Evolutionary conservation across 1,139 yeast genomes (phyloP).

Genomic region (Debaryomyces psychrophilus): DNA sequence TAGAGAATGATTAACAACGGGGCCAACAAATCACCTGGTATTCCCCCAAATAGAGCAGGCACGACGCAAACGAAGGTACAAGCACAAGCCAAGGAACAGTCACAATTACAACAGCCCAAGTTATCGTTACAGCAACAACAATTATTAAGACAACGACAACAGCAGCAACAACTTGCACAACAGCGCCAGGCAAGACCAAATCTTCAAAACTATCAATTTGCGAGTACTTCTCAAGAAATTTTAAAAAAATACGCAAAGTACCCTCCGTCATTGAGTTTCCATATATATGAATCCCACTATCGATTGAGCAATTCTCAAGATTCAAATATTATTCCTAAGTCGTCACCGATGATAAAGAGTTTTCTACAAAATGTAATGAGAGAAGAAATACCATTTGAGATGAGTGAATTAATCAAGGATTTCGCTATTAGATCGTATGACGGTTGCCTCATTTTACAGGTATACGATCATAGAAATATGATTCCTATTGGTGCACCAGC

Average conservation of each 20-base stretch:
- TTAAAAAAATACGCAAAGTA: slow-evolving; percentile 74
- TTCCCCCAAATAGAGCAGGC: slow-evolving; percentile 6
- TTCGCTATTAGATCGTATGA: slow-evolving; percentile 83
- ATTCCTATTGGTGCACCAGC: slow-evolving; percentile 16
- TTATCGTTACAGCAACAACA: slow-evolving; percentile 30
- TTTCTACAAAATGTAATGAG: slow-evolving; percentile 78
- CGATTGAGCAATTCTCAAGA: slow-evolving; percentile 69
- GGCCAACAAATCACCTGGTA: slow-evolving; percentile 1
- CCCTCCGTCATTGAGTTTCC: slow-evolving; percentile 85
- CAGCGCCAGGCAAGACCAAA: slow-evolving; percentile 39
- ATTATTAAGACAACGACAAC: slow-evolving; percentile 46
- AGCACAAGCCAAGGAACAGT: slow-evolving; percentile 15
- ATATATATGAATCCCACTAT: slow-evolving; percentile 87
- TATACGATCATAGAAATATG: slow-evolving; percentile 69
- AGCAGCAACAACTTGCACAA: slow-evolving; percentile 25
- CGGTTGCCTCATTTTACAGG: slow-evolving; percentile 83
- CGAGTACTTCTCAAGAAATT: slow-evolving; percentile 75
- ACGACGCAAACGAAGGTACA: slow-evolving; percentile 8
- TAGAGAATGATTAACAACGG: slow-evolving; percentile 6
- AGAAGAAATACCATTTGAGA: slow-evolving; percentile 86
- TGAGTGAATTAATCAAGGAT: slow-evolving; percentile 86
- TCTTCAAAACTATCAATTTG: slow-evolving; percentile 53
- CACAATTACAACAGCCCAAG: slow-evolving; percentile 22
- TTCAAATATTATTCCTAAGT: slow-evolving; percentile 80
- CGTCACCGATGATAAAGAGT: slow-evolving; percentile 76